Conservation (phyloP, 495 filamentous ascomycete species). For the Hapsidospora chrysogenum region DNA sequence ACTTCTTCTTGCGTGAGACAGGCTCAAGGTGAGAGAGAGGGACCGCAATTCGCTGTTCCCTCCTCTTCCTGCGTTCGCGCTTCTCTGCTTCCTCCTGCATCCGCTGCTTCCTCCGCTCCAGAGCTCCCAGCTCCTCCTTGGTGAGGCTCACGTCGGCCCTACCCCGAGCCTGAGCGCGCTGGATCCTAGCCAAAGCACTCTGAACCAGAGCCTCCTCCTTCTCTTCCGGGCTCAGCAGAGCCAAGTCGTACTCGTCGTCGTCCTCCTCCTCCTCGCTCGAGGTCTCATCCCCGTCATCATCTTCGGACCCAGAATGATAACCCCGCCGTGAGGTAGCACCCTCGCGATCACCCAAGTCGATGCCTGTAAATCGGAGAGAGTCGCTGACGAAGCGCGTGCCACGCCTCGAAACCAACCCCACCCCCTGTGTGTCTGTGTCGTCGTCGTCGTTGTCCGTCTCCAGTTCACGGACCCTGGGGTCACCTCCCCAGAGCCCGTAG, state of each 20-base stretch:
- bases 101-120: slow-evolving; percentile 47
- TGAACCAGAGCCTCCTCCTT: slow-evolving; percentile 59
- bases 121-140: slow-evolving; percentile 55
- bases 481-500: slow-evolving; percentile 25
- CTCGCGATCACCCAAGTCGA: slow-evolving; percentile 32
- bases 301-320: slow-evolving; percentile 30
- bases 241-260: slow-evolving; percentile 34
- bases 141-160: slow-evolving; percentile 60
- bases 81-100: slow-evolving; percentile 29
- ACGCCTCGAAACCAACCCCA: slow-evolving; percentile 23
- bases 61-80: slow-evolving; percentile 11
- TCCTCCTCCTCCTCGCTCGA: slow-evolving; percentile 13
- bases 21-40: slow-evolving; percentile 21
- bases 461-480: slow-evolving; percentile 52
- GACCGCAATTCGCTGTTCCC: slow-evolving; percentile 22
- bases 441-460: slow-evolving; percentile 29
- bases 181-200: slow-evolving; percentile 59
- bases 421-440: slow-evolving; percentile 42
- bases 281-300: slow-evolving; percentile 13
- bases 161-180: slow-evolving; percentile 53
- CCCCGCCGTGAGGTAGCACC: slow-evolving; percentile 21
- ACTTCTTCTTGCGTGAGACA: slow-evolving; percentile 5
- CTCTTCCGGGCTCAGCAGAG: slow-evolving; percentile 14
- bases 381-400: slow-evolving; percentile 36
- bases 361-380: slow-evolving; percentile 43